Percentiles rank a stretch among this genome's conserved stretches.
phyloP scores from a whole-genome alignment of 352 stramenopile species.

The Phytopythium chamaehyphon region DNA sequence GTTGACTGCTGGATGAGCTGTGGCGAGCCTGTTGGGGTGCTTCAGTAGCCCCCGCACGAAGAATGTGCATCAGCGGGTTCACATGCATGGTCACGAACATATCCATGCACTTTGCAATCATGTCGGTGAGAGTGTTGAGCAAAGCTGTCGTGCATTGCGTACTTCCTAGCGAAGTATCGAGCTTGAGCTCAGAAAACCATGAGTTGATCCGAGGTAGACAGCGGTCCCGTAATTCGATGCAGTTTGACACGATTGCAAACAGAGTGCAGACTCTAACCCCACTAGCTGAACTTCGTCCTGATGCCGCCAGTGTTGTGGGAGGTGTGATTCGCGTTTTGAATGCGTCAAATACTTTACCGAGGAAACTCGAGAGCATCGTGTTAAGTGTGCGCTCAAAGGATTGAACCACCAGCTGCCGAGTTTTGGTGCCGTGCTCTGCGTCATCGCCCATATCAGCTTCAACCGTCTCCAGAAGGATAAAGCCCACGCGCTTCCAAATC shows the following conservation, averaged over 20 bases:
- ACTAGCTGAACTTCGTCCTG: conserved; percentile 16
- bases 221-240: conserved; percentile 61
- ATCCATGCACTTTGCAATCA: conserved; percentile 54
- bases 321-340: conserved; percentile 38
- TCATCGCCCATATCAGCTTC: conserved; percentile 15
- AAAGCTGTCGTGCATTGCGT: conserved; percentile 24
- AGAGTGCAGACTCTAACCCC: conserved; percentile 50
- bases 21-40: conserved; percentile 28
- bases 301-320: conserved; percentile 27
- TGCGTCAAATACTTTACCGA: conserved; percentile 38
- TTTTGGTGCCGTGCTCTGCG: background rate
- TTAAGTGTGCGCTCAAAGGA: conserved; percentile 39
- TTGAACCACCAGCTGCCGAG: conserved; percentile 6
- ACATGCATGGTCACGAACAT: conserved; percentile 56
- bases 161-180: conserved; percentile 2
- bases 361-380: conserved; percentile 44
- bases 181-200: conserved; percentile 43
- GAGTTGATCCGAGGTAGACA: conserved; percentile 35
- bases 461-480: conserved; percentile 43
- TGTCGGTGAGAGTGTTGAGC: conserved; percentile 32
- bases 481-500: conserved; percentile 51
- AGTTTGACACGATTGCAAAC: conserved; percentile 68
- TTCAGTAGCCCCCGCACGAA: conserved; percentile 42
- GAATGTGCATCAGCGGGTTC: conserved; percentile 40
- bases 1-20: conserved; percentile 3